These are phyloP conservation scores for Gymnopilus junonius DNA, from an alignment of 768 basidiomycete genomes.

Conservation along the genomic window DNA sequence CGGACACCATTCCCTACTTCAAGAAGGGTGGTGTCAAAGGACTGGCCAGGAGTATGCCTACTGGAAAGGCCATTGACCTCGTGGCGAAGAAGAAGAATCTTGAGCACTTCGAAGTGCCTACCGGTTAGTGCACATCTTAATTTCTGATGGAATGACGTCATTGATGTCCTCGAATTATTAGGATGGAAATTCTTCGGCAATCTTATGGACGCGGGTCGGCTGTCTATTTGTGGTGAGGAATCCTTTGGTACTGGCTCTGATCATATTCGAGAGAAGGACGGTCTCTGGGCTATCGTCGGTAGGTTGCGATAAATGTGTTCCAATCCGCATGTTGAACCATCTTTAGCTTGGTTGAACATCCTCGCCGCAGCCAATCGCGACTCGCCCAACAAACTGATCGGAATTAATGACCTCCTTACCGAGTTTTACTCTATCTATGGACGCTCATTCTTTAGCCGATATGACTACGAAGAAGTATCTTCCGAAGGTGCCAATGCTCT, in stretches of 20 bases:
- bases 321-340: background rate
- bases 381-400: constrained; percentile 75
- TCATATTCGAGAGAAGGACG: constrained; percentile 99
- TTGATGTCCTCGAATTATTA: constrained; percentile 28
- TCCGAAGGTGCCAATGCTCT: constrained; percentile 89
- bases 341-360: constrained; percentile 94
- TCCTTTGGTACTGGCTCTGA: constrained; percentile 99
- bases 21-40: constrained; percentile 92
- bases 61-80: constrained; percentile 93
- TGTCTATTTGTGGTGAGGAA: constrained; percentile 99
- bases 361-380: constrained; percentile 85
- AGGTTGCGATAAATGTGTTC: constrained; percentile 30
- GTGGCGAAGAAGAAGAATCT: constrained; percentile 94
- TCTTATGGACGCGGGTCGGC: constrained; percentile 96
- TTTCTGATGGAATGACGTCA: background rate
- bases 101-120: constrained; percentile 95
- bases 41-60: constrained; percentile 96
- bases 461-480: constrained; percentile 98
- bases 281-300: constrained; percentile 97
- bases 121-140: constrained; percentile 57
- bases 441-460: constrained; percentile 97
- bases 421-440: constrained; percentile 93
- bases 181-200: constrained; percentile 99
- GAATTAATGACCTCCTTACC: constrained; percentile 90
- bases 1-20: constrained; percentile 91